Evolutionary conservation across 306 rosid species (phyloP), one percentile per base, ranked within the genome.

Genomic region (Purshia tridentata): DNA sequence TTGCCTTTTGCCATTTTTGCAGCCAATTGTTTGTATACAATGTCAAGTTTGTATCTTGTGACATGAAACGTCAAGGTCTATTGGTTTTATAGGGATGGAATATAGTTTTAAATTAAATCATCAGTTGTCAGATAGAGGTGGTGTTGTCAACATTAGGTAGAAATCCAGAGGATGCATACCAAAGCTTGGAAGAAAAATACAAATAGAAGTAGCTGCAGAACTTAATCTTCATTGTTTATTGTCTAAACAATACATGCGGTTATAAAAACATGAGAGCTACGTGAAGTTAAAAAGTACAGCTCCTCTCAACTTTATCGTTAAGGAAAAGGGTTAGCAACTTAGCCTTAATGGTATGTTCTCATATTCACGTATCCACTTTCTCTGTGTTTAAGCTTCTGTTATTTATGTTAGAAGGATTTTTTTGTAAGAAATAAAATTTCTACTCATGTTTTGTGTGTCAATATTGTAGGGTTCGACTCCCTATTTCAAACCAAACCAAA

Each of bases 141-240:
- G 60, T 50, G 48, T 51, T 68, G 35, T 68, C 72, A 68, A 68
- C 35, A 68, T 0, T 68, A 29, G 72, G 59, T 51, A 18, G 49
- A 51, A 11, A 8, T 37, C 49, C 8, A 69, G 49, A 69, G 10
- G 61, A 51, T 52, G 61, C 40, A 51, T 39, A 19, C 14, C 40
- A 20, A 65, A 49, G 9, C 57, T 67, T 67, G 40, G 15, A 67
- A 67, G 72, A 58, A 67, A 67, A 67, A 67, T 49, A 49, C 57
- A 8, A 57, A 67, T 15, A 16, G 22, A 13, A 47, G 70, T 22
- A 22, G 46, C 41, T 13, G 13, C 6, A 45, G 70, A 20, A 22
- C 15, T 2, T 11, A 46, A 12, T 19, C 49, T 15, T 19, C 6
- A 19, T 20, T 46, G 4, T 60, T 37, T 37, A 37, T 39, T 65